Base-by-base conservation (phyloP, 164 flowering plant genomes). In the Kingdonia uniflora region DNA sequence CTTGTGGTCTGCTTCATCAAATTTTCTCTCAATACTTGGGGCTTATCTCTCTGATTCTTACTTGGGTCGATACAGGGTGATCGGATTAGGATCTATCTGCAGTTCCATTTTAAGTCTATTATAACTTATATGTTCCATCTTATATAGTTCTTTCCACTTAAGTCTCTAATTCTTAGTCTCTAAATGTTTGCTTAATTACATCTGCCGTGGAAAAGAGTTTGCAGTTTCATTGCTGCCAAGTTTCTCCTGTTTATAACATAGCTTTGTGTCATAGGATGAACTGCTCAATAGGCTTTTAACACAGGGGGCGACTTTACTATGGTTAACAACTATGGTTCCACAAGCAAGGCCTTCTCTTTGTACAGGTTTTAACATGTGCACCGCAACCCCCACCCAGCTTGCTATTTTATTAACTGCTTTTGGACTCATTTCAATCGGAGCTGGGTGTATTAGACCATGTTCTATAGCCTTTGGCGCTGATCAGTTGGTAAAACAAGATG, bases 371-470 rank as follows among this genome's bases (percentile, higher is more conserved):
- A 8, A 29, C 35, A 29, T 29, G 8, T 29, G 35, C 10, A 47
- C 14, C 19, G 23, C 51, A 47, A 47, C 14, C 5, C 14, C 23
- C 8, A 24, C 15, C 19, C 51, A 47, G 23, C 29, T 47, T 20
- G 29, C 29, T 47, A 5, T 20, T 25, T 5, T 47, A 47, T 11
- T 8, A 6, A 13, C n/a, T 11, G 20, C 51, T 47, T 25, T 47
- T 47, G 51, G 26, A 5, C 16, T 47, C 15, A 47, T 20, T 2
- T 47, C 51, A 21, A 23, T 47, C 14, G 51, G 33, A 22, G 33
- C n/a, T 23, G 51, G 51, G 14, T 47, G 26, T 23, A 47, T 47
- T 47, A 47, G 26, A 47, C 33, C 51, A 22, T 47, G 51, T n/a
- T n/a, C n/a, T n/a, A n/a, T n/a, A n/a, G n/a, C n/a, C n/a, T n/a